Percentiles rank a stretch among this genome's conserved stretches.
Evolutionary conservation across 2,329 filamentous ascomycete genomes (phyloP).

Genomic region (Knufia fluminis): DNA sequence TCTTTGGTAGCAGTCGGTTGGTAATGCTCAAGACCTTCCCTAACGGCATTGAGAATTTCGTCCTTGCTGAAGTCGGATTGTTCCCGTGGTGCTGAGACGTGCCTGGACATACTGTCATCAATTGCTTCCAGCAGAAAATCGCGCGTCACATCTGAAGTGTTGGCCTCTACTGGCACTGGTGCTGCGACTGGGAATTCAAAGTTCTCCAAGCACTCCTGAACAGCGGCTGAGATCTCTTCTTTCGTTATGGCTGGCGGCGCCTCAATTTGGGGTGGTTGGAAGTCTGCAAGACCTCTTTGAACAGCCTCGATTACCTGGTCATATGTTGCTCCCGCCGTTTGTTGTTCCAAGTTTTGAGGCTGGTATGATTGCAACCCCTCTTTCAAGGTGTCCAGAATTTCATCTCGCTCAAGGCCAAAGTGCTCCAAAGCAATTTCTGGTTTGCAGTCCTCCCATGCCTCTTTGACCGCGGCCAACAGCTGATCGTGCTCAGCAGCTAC

Average conservation of each 20-base stretch:
- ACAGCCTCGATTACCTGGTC: constrained; percentile 81
- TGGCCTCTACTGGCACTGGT: constrained; percentile 26
- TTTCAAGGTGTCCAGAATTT: constrained; percentile 76
- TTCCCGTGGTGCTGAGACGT: constrained; percentile 28
- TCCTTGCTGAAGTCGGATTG: constrained; percentile 40
- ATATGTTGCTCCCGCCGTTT: constrained; percentile 53
- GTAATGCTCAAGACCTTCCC: constrained; percentile 45
- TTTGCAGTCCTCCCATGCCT: constrained; percentile 90
- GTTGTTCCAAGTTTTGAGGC: constrained; percentile 31
- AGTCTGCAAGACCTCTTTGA: constrained; percentile 75
- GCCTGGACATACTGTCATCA: constrained; percentile 26
- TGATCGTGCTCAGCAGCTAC: constrained; percentile 64
- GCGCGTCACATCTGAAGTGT: constrained; percentile 35
- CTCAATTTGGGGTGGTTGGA: constrained; percentile 63
- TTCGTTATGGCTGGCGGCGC: constrained; percentile 59
- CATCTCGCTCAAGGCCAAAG: constrained; percentile 80
- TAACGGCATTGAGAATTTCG: constrained; percentile 49
- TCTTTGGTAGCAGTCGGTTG: constrained; percentile 45
- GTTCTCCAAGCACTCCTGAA: constrained; percentile 78
- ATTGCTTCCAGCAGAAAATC: constrained; percentile 52
- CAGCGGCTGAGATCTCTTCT: constrained; percentile 74
- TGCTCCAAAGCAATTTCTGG: constrained; percentile 87
- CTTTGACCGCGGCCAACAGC: constrained; percentile 74
- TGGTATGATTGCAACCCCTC: constrained; percentile 73
- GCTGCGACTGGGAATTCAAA: constrained; percentile 62